Base-by-base conservation (phyloP, 208 protist species). In the Novymonas esmeraldas region DNA sequence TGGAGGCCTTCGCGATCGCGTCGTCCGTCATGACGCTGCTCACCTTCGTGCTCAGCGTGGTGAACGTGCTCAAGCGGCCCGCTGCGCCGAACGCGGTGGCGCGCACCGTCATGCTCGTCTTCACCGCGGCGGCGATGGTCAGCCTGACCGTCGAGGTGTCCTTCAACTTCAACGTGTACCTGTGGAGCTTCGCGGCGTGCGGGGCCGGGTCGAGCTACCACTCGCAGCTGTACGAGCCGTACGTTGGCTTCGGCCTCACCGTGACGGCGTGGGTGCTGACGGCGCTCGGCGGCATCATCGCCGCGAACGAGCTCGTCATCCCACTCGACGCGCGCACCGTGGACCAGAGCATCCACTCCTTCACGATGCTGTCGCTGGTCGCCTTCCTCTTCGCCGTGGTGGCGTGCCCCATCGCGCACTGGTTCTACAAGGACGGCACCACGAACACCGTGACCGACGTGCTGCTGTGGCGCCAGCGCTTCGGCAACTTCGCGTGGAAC, bases 121-220 rank as follows among this genome's bases (percentile, higher is more conserved):
- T 84, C 49, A 48, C 74, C 6, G 80, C 73, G 13, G 39, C 61
- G 20, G 48, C 69, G 16, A 84, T 85, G 49, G 61, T 58, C 50
- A 64, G 59, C 29, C 75, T 93, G 39, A 87, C 79, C 13, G 76
- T 81, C 36, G 67, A 79, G 34, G 73, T 80, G 16, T 75, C 68
- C 50, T 66, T 94, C 48, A 87, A 83, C 73, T 84, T 91, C 70
- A 89, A 85, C 71, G 69, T 94, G 22, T 94, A 82, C 71, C 67
- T 78, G 10, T 85, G 80, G 76, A 86, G 57, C 70, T 91, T 94
- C 55, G 51, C 62, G 20, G 76, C 54, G 44, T 93, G 87, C 70
- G 73, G 74, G 10, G 55, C 44, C 16, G 63, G 49, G 20, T 59
- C 61, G 16, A 91, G 84, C 72, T 94, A 84, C 80, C 84, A 87